A percentile compares a stretch with the other conserved stretches of the same genome.
Evolutionary conservation across 176 grass and related monocot species (phyloP).

Genomic region (Ensete ventricosum): DNA sequence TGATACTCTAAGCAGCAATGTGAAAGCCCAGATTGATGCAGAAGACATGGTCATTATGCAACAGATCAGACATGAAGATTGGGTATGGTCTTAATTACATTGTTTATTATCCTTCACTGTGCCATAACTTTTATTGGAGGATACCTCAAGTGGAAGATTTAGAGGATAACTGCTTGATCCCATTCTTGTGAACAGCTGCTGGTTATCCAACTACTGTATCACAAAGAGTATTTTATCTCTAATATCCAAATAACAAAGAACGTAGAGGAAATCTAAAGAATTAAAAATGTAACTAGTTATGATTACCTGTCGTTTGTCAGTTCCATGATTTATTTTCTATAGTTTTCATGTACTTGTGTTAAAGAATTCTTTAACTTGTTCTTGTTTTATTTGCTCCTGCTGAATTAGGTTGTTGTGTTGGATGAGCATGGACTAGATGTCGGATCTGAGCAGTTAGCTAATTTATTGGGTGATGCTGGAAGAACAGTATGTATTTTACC

Average conservation of each 20-base stretch:
- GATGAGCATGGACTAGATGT: conserved; percentile 74
- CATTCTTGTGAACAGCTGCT: no score
- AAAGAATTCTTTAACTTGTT: conserved; percentile 3
- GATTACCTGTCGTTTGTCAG: background rate
- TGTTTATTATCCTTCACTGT: background rate
- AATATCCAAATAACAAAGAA: background rate
- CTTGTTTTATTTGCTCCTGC: conserved; percentile 6
- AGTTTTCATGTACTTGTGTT: background rate
- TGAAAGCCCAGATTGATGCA: conserved; percentile 71
- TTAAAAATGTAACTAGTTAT: background rate
- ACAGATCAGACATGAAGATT: conserved; percentile 67
- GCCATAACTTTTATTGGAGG: background rate
- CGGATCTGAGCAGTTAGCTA: conserved; percentile 72
- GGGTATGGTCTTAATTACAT: conserved; percentile 37
- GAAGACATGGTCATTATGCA: conserved; percentile 61
- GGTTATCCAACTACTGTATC: no score
- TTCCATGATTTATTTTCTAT: background rate
- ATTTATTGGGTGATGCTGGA: conserved; percentile 69
- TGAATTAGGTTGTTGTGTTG: conserved; percentile 59
- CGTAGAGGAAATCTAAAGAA: background rate
- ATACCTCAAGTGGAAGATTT: no score
- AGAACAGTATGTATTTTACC: conserved; percentile 41
- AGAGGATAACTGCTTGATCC: no score
- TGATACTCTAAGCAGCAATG: conserved; percentile 36
- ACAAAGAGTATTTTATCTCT: background rate